Conservation (phyloP, 331 rosid species). For the Malus hybrid region DNA sequence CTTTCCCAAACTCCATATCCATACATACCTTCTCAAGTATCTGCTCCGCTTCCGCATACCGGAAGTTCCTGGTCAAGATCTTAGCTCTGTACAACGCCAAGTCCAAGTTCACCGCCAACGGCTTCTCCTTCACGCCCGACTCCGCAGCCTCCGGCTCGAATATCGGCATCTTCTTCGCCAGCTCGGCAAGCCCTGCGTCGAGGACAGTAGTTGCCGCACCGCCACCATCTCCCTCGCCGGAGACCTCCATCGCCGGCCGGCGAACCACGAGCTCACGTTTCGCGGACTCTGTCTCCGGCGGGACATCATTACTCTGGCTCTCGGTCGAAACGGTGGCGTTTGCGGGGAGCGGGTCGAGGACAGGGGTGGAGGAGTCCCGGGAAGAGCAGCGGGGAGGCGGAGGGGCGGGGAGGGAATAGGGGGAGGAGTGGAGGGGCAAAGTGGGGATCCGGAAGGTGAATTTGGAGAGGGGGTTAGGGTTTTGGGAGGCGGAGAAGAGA, state of each 20-base stretch:
- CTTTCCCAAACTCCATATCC: neutral
- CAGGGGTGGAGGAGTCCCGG: constrained; percentile 34
- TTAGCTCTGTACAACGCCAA: constrained; percentile 72
- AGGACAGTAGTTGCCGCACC: constrained; percentile 26
- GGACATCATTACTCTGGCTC: constrained; percentile 3
- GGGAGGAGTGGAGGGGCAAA: constrained; percentile 32
- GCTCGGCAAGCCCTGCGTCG: constrained; percentile 41
- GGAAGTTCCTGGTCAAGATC: constrained; percentile 46
- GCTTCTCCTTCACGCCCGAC: constrained; percentile 41
- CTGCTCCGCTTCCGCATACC: constrained; percentile 53
- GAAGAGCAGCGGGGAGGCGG: constrained; percentile 48
- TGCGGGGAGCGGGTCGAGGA: constrained; percentile 30
- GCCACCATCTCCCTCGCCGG: constrained; percentile 20
- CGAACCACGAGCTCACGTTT: constrained; percentile 53
- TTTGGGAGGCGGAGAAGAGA: constrained; percentile 50
- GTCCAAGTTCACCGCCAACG: constrained; percentile 77
- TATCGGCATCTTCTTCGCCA: constrained; percentile 77
- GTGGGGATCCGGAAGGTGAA: constrained; percentile 38
- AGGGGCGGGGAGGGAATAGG: constrained; percentile 19
- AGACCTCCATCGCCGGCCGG: constrained; percentile 61
- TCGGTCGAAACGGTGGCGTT: neutral
- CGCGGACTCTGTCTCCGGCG: neutral
- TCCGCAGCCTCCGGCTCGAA: constrained; percentile 65
- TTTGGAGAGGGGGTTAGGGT: constrained; percentile 28
- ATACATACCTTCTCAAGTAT: constrained; percentile 46